Evolutionary conservation across 1,284 basidiomycete species (phyloP), one percentile per base, ranked within the genome.

Genomic region (Sporisorium reilianum): DNA sequence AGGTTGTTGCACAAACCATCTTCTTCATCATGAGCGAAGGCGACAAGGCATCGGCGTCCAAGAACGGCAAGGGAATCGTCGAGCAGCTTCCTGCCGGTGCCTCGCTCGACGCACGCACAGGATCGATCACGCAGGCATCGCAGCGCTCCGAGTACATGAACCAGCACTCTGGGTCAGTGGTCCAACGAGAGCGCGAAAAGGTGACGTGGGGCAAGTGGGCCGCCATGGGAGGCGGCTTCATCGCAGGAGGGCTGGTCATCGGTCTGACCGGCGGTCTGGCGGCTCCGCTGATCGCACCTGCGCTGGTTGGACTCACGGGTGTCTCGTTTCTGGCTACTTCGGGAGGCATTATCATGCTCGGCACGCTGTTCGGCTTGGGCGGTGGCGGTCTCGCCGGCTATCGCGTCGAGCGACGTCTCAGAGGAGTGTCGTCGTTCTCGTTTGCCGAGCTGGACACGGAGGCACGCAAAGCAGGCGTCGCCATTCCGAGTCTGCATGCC

Each of bases 301-400:
- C 78, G 4, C 69, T 82, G 1, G 79, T 76, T 6, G 79, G 80
- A 2, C 67, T 82, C 22, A 80, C 79, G 0, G 80, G 80, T 6
- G 69, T 72, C 16, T 64, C 73, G 8, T 81, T 81, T 45, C 65
- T 82, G 22, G 78, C 78, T 10, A 78, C 80, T 3, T 69, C 72
- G 6, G 79, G 80, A 18, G 80, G 80, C 32, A 72, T 81, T 57
- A 64, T 81, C 41, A 69, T 81, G 73, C 67, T 81, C 20, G 80
- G 77, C n/a, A 77, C 79, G 10, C 68, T 82, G 34, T 77, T 82
- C 20, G 80, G 80, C 22, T 63, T 81, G 14, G 75, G 76, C 6
- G 80, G 80, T 5, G 80, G 79, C 18, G 80, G 80, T 5, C 65
- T 82, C n/a, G 80, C 80, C 1, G 79, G 79, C 16, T 82, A 81